Base-by-base conservation (phyloP, 495 filamentous ascomycete species). In the Penicillium lagena region DNA sequence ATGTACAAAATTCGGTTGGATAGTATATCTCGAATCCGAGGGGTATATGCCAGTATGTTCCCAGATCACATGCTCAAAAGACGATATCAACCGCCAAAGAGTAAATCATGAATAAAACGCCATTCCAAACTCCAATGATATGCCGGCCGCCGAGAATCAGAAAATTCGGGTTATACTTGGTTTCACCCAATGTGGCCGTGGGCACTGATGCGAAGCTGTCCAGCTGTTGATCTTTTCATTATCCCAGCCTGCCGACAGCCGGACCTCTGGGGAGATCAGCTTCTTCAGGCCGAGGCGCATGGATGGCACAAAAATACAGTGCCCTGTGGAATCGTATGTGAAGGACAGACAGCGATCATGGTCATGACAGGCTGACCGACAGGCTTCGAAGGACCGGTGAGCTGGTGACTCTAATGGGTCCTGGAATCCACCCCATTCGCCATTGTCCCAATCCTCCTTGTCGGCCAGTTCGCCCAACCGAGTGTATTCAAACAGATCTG, bases 381-480 rank as follows among this genome's bases (percentile, higher is more conserved):
- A 64, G 12, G 54, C 49, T 17, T 53, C 52, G 28, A 59, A 42
- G 17, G 54, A 60, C 9, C 29, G 40, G 39, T 66, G 55, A 9
- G 52, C 60, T 4, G 51, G 50, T 1, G 49, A 48, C 7, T 62
- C 47, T 13, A 49, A 46, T 1, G 49, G 53, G 31, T 66, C 56
- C 11, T 56, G 47, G 17, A 51, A 53, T 9, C 58, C 55, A 17
- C 55, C 55, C 50, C 51, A 62, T 30, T 61, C 62, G 10, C 57
- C 55, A 37, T 70, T 70, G 42, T 70, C 61, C 66, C 66, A 70
- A 15, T 63, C 52, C 5, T 52, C 11, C 7, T 46, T 50, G 29
- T 56, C 45, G 1, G 50, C 33, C 29, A 51, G 17, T 2, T 43
- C 29, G 15, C 47, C 60, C 5, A 62, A 32, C 13, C 46, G 36